A percentile compares a stretch with the other conserved stretches of the same genome.
phyloP scores from a whole-genome alignment of 768 basidiomycete genomes.

The Lentinula raphanica region DNA sequence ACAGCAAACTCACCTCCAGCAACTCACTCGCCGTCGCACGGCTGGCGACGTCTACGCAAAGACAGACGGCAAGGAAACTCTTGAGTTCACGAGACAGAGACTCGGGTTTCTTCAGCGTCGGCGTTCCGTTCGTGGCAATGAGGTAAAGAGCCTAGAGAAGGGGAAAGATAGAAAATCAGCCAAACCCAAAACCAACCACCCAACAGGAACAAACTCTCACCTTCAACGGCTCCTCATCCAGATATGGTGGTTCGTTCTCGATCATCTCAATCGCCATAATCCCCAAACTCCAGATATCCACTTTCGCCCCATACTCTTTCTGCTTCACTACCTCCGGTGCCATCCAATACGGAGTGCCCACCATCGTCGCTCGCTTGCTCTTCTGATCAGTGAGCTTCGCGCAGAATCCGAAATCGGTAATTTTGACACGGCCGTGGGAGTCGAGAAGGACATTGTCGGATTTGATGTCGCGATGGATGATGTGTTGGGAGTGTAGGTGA shows the following conservation, averaged over 20 bases:
- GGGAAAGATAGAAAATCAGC: background rate
- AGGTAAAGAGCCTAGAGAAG: conserved; percentile 66
- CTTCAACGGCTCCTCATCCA: conserved; percentile 93
- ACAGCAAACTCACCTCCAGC: conserved; percentile 55
- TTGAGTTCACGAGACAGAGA: conserved; percentile 88
- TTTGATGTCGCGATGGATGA: conserved; percentile 97
- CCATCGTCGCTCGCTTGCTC: conserved; percentile 97
- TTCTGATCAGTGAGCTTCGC: conserved; percentile 95
- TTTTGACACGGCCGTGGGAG: conserved; percentile 90
- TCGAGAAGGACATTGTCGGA: conserved; percentile 95
- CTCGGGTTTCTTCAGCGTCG: conserved; percentile 95
- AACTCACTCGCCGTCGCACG: conserved; percentile 86
- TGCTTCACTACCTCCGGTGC: conserved; percentile 98
- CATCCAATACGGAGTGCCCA: conserved; percentile 98
- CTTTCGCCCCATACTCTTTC: conserved; percentile 92
- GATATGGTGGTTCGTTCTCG: conserved; percentile 93
- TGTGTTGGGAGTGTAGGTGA: conserved; percentile 88
- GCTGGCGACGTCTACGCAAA: conserved; percentile 94
- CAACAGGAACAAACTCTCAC: background rate
- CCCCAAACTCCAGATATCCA: conserved; percentile 91
- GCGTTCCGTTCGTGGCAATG: conserved; percentile 97
- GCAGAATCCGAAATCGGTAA: conserved; percentile 97
- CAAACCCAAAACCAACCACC: background rate
- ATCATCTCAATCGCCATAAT: conserved; percentile 99
- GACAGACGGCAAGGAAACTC: conserved; percentile 93